Evolutionary conservation across 306 rosid genomes (phyloP).

Genomic region (Lupinus albus): DNA sequence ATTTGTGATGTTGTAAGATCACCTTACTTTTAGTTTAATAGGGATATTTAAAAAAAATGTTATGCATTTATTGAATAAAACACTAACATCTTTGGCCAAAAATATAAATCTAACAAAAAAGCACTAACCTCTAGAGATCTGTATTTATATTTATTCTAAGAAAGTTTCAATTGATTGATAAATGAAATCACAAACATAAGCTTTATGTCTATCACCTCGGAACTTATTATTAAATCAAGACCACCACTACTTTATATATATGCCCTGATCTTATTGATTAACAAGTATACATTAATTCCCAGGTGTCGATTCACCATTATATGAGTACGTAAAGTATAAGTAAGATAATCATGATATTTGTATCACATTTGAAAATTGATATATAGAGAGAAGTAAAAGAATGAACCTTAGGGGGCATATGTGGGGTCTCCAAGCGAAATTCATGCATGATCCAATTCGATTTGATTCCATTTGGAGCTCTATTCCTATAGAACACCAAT

Average conservation of each 20-base stretch:
- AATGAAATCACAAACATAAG: constrained; percentile 14
- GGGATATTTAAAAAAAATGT: neutral
- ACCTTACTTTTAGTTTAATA: neutral
- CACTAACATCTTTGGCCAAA: no score
- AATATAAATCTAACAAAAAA: no score
- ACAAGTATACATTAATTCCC: neutral
- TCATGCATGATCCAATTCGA: constrained; percentile 99
- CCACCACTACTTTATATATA: neutral
- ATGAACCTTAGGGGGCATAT: constrained; percentile 90
- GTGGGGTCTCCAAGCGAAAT: constrained; percentile 96
- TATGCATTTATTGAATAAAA: neutral
- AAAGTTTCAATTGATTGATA: constrained; percentile 5
- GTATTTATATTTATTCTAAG: no score
- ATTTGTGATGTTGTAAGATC: no score
- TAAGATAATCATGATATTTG: constrained; percentile 7
- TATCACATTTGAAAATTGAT: constrained; percentile 37
- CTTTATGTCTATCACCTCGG: neutral
- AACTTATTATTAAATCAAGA: neutral
- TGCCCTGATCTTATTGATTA: constrained; percentile 6
- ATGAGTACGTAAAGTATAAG: neutral
- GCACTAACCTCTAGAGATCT: no score
- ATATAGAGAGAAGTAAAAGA: neutral
- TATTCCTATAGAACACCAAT: constrained; percentile 77
- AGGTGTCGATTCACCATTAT: neutral
- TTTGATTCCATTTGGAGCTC: constrained; percentile 96